Conservation (phyloP, 495 filamentous ascomycete genomes). For the Daldinia caldariorum region DNA sequence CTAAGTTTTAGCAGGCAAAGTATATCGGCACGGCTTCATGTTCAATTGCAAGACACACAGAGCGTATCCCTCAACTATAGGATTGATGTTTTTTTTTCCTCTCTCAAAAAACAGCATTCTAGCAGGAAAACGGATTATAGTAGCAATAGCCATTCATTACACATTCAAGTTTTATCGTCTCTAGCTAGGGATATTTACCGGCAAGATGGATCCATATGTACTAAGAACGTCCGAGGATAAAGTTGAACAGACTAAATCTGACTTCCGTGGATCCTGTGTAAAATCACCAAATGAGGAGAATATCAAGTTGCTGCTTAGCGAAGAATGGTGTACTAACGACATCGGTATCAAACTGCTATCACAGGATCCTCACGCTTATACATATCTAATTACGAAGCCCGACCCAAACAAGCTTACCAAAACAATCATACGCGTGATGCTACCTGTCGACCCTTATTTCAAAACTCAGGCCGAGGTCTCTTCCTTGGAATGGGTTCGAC, state of each 20-base stretch:
- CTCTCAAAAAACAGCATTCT: not conserved
- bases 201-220: not conserved
- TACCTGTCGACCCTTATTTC: slow-evolving; percentile 2
- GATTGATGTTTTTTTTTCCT: not conserved
- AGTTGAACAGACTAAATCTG: not conserved
- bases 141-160: not conserved
- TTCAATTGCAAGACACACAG: not conserved
- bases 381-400: not conserved
- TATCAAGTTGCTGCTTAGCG: slow-evolving; percentile 6
- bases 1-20: not conserved
- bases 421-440: slow-evolving; percentile 9
- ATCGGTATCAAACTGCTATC: slow-evolving; percentile 8
- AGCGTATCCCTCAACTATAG: not conserved
- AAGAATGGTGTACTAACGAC: not conserved
- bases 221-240: not conserved
- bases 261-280: not conserved
- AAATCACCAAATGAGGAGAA: slow-evolving; percentile 3
- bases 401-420: not conserved
- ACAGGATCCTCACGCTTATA: slow-evolving; percentile 4
- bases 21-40: not conserved
- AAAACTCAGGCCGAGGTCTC: slow-evolving; percentile 11
- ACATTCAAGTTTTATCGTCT: not conserved
- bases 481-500: not conserved
- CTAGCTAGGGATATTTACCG: not conserved
- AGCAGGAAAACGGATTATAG: not conserved